Base-by-base conservation (phyloP, 2,329 filamentous ascomycete species). In the Scedosporium apiospermum region DNA sequence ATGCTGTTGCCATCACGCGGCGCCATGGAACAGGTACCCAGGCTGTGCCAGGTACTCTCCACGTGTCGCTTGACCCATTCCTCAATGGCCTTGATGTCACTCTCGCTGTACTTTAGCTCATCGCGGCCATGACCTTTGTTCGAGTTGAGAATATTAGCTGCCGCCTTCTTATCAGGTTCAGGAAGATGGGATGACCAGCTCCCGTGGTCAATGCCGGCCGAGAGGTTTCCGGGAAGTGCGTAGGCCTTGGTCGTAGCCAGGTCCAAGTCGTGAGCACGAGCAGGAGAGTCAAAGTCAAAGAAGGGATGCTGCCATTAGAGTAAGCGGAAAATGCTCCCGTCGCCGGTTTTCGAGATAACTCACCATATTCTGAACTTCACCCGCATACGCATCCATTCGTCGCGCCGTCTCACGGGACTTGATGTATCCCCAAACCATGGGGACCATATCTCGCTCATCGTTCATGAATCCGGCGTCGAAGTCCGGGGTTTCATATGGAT, bases 381-480 rank as follows among this genome's bases (percentile, higher is more conserved):
- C 89, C 1, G 88, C 88, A 66, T 90, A 92, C 0, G 88, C 85
- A 27, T 87, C 82, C 89, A 91, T 91, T 66, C 88, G 84, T 3
- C 89, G 82, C 1, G 89, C 89, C 3, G 88, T 92, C 80, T 91
- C 89, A 63, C 89, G 87, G 2, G 87, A 90, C 76, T 91, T 91
- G 78, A 91, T 89, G 75, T 92, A 92, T 3, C 87, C 87, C 89
- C 89, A 92, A 5, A 93, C 88, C 86, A 90, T 91, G 7, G 89
- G 88, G 1, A 86, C 88, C 89, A 93, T 92, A 69, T 93, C 90
- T 26, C 89, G 82, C 75, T 90, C 88, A 74, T 93, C 89, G 69
- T 90, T 93, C 89, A 93, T 91, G 78, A 92, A 93, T 23, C 89
- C 88, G 1, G 88, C 83, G 71, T 93, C 89, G 68, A 93, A 92